These are phyloP conservation scores for Elaphomyces granulatus DNA, from an alignment of 495 filamentous ascomycete genomes.

Conservation along the genomic window DNA sequence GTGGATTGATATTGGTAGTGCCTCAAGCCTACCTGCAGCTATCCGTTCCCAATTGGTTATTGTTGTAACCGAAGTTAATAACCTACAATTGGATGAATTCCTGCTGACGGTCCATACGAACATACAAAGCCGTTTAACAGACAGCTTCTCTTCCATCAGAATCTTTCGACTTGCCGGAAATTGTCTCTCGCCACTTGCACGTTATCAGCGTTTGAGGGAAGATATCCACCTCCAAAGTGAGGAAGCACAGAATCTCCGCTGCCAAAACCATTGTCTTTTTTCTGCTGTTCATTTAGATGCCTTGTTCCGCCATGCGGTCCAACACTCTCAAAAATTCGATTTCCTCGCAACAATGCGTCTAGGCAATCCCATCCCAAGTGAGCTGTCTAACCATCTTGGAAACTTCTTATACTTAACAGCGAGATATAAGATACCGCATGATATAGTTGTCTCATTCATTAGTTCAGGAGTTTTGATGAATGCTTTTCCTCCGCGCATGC, in stretches of 20 bases:
- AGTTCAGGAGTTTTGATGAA: conserved; percentile 18
- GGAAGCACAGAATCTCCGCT: conserved; percentile 1
- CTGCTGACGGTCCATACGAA: conserved; percentile 7
- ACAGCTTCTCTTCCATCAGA: conserved; percentile 11
- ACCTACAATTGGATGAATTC: conserved; percentile 2
- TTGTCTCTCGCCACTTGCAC: conserved; percentile 7
- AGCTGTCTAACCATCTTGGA: conserved; percentile 11
- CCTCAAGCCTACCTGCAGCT: conserved; percentile 6
- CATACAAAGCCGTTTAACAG: conserved; percentile 4
- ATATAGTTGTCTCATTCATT: conserved; percentile 11
- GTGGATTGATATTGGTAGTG: too few relatives aligned
- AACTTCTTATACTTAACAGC: conserved; percentile 7
- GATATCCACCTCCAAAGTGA: conserved; percentile 1
- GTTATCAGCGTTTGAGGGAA: conserved; percentile 8
- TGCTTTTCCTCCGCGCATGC: conserved; percentile 15
- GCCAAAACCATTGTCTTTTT: conserved; percentile 5
- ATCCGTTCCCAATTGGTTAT: conserved; percentile 9
- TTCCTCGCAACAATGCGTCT: conserved; percentile 10
- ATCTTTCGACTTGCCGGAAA: conserved; percentile 11
- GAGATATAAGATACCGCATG: conserved; percentile 3
- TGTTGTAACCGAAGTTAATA: conserved; percentile 6
- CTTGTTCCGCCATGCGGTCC: conserved; percentile 11
- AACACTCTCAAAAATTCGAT: conserved; percentile 12
- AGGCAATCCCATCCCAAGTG: conserved; percentile 5
- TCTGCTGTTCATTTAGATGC: conserved; percentile 12